A percentile compares a stretch with the other conserved stretches of the same genome.
phyloP scores from a whole-genome alignment of 495 filamentous ascomycete species.

The Aspergillus avenaceus region DNA sequence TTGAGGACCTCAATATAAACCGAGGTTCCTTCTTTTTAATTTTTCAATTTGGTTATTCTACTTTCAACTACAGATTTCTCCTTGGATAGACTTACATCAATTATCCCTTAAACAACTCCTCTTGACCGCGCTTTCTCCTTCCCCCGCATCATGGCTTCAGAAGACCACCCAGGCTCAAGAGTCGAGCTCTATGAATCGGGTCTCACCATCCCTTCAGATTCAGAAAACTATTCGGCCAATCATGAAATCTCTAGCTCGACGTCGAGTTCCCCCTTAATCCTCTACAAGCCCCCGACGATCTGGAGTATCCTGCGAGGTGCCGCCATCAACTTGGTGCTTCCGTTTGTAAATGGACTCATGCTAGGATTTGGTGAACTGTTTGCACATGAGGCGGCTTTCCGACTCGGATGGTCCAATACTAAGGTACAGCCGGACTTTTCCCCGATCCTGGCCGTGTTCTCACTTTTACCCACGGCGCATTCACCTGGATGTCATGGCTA shows the following conservation, averaged over 20 bases:
- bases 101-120: too few relatives aligned
- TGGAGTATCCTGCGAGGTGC: conserved; percentile 83
- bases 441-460: too few relatives aligned
- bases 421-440: too few relatives aligned
- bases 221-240: conserved; percentile 79
- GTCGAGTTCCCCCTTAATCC: conserved; percentile 70
- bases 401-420: conserved; percentile 87
- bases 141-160: conserved; percentile 40
- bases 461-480: too few relatives aligned
- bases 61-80: background rate
- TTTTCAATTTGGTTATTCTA: too few relatives aligned
- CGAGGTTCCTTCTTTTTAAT: too few relatives aligned
- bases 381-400: conserved; percentile 90
- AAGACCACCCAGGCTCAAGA: conserved; percentile 38
- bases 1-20: too few relatives aligned
- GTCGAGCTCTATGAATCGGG: conserved; percentile 71
- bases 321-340: conserved; percentile 89
- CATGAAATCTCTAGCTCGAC: conserved; percentile 61
- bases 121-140: conserved; percentile 9
- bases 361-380: conserved; percentile 94
- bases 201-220: conserved; percentile 84
- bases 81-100: too few relatives aligned
- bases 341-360: conserved; percentile 98
- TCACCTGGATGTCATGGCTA: conserved; percentile 4
- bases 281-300: conserved; percentile 84